Evolutionary conservation across 2,329 filamentous ascomycete species (phyloP), one percentile per base, ranked within the genome.

Genomic region (Verticillium tricorpus): DNA sequence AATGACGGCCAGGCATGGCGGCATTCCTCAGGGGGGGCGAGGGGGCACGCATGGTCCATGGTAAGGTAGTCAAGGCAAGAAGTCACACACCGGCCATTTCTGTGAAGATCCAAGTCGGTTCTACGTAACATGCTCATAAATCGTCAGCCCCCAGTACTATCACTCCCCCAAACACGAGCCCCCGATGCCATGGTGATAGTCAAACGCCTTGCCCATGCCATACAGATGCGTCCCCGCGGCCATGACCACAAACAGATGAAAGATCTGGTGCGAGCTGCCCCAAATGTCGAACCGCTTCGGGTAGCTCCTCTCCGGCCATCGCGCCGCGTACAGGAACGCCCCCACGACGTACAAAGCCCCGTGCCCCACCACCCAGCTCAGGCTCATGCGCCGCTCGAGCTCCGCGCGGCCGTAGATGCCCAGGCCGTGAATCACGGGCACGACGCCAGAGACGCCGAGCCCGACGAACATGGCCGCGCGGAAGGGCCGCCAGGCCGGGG

Each of bases 191-290:
- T 97, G 93, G 70, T 92, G 88, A 72, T 91, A 89, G 75, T 97
- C 91, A 76, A 97, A 97, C 4, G 93, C 93, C 74, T 87, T 89
- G 34, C 91, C 73, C 77, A 98, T 83, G 57, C 91, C 93, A 59
- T 87, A 88, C 63, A 98, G 79, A 79, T 99, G 95, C 28, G 89
- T 85, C 1, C 85, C 83, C 0, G 92, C 94, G 0, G 95, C 95
- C 64, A 93, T 75, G 17, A 98, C 80, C 32, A 99, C 93, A 66
- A 95, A 83, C 45, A 96, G 80, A 78, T 99, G 95, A 74, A 99
- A 99, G 66, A 99, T 90, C 77, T 99, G 95, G 76, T 99, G 95
- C 22, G 92, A 97, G 72, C 89, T 93, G 40, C 95, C 94, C 85
- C 91, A 91, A 59, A 97, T 91, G 76, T 99, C 95, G 71, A 94